Base-by-base conservation (phyloP, 2,329 filamentous ascomycete species). In the Monosporascus cannonballus region DNA sequence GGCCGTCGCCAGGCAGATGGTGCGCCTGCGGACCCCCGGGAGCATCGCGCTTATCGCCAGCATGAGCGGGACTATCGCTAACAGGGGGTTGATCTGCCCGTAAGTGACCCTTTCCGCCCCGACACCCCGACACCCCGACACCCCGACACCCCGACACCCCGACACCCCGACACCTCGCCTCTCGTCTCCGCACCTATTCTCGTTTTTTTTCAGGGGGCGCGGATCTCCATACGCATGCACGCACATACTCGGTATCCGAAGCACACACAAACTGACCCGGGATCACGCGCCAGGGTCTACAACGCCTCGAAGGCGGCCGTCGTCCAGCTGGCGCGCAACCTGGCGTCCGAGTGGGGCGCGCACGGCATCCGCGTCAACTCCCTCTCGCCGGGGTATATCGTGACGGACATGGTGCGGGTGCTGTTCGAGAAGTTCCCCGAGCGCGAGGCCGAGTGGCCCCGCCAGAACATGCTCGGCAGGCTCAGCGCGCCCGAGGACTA, bases 401-500 rank as follows among this genome's bases (percentile, higher is more conserved):
- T 87, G 22, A 91, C 88, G 2, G 83, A 86, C 22, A 96, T 96
- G 91, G 89, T 93, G 1, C 82, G 89, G 66, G 80, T 82, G 53
- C 79, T 96, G 34, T 94, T 96, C 64, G 78, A 84, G 58, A 78
- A 87, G 57, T 88, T 82, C 59, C 90, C 90, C 0, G 87, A 91
- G 63, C 76, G 81, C 50, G 73, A 73, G 56, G 69, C 69, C 25
- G 79, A 85, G 55, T 96, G 91, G 91, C 83, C 88, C 17, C 86
- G 79, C 61, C 85, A 93, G 71, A 96, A 95, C 71, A 94, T 96
- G 90, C 76, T 96, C 50, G 84, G 80, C 27, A 78, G 83, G 36
- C 73, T 90, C 54, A 87, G 85, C 64, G 72, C 71, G 22, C 86
- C 87, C 0, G 75, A 83, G 48, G 87, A 91, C 67, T 89, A 87